phyloP scores from a whole-genome alignment of 257 asterid species.

The Salvia hispanica region DNA sequence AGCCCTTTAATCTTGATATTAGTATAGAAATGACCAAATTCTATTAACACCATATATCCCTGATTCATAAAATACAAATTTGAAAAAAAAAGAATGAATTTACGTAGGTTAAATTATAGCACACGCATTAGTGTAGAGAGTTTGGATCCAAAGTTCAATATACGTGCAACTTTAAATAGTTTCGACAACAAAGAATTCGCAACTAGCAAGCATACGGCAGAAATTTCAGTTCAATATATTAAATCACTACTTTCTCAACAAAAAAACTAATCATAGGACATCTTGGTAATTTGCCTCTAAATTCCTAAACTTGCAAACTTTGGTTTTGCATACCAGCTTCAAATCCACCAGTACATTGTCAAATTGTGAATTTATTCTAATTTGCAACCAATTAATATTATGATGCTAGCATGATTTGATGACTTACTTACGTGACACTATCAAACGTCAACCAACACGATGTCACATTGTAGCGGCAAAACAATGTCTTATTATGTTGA shows the following conservation, averaged over 20 bases:
- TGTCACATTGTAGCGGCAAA: too few relatives aligned
- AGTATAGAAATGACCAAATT: background rate
- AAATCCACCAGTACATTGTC: too few relatives aligned
- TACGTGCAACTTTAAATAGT: conserved; percentile 7
- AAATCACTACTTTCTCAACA: background rate
- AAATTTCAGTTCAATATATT: background rate
- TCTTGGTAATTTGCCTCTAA: background rate
- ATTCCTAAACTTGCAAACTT: too few relatives aligned
- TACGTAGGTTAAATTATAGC: background rate
- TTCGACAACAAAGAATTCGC: background rate
- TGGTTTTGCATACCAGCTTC: too few relatives aligned
- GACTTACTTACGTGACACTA: too few relatives aligned
- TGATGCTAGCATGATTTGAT: too few relatives aligned
- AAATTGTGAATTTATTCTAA: too few relatives aligned
- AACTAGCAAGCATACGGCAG: background rate
- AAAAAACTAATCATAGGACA: background rate
- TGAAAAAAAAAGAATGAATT: background rate
- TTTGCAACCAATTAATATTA: too few relatives aligned
- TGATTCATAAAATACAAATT: background rate
- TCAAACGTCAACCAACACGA: too few relatives aligned
- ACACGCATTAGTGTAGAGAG: background rate
- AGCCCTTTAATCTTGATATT: background rate
- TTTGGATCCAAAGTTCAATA: background rate
- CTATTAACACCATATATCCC: background rate
- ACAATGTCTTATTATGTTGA: too few relatives aligned